phyloP scores from a whole-genome alignment of 1,284 basidiomycete species.

The Apiotrichum gamsii region DNA sequence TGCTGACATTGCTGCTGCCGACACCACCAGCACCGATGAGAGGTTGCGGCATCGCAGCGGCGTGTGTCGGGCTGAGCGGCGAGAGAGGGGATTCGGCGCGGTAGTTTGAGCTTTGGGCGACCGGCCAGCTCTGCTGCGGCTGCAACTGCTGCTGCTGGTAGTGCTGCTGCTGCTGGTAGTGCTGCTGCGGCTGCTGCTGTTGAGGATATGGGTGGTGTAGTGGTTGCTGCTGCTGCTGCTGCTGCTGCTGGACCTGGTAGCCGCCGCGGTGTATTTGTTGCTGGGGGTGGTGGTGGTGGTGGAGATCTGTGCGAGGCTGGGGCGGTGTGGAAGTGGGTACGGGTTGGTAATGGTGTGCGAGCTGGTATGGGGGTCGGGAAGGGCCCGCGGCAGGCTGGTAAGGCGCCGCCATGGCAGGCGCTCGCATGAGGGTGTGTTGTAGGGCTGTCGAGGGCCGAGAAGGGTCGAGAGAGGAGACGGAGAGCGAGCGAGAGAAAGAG shows the following conservation, averaged over 20 bases:
- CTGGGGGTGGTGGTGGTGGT: not conserved
- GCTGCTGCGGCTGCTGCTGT: no score
- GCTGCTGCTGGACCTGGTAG: not conserved
- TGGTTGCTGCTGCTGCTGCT: no score
- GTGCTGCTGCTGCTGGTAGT: no score
- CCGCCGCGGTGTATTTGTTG: not conserved
- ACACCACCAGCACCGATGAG: no score
- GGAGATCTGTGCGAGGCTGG: conserved; percentile 3
- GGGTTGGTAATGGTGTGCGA: not conserved
- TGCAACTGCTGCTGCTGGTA: no score
- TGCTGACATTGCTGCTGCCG: no score
- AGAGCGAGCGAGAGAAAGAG: not conserved
- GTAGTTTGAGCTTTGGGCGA: not conserved
- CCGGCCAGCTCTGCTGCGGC: no score
- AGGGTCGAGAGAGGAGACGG: not conserved
- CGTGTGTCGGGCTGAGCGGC: no score
- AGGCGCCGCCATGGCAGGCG: conserved; percentile 18
- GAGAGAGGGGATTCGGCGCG: not conserved
- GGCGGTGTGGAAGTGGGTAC: not conserved
- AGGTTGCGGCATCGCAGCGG: not conserved
- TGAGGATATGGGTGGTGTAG: no score
- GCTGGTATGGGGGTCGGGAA: conserved; percentile 9
- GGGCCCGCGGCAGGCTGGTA: conserved; percentile 18
- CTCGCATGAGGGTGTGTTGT: not conserved
- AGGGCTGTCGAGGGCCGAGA: not conserved